Percentiles rank a stretch among this genome's conserved stretches.
These are phyloP conservation scores for Carex pumila DNA, from an alignment of 176 grass and related monocot species.

Conservation along the genomic window DNA sequence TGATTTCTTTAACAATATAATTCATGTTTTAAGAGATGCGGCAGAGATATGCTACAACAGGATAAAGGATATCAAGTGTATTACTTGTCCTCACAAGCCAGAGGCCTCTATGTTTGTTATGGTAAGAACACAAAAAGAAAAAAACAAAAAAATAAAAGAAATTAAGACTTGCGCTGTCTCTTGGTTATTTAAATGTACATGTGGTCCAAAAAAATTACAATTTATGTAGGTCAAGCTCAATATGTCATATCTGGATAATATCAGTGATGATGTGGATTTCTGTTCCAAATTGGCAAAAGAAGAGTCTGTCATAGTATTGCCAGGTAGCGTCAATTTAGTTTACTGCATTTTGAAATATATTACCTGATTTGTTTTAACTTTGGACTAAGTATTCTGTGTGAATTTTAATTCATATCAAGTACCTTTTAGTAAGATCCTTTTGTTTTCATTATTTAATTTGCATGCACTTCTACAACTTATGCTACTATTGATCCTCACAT, in stretches of 20 bases:
- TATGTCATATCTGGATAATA: constrained; percentile 16
- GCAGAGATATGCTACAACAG: constrained; percentile 56
- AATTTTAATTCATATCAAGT: neutral
- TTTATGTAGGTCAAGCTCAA: constrained; percentile 9
- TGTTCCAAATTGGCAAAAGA: constrained; percentile 42
- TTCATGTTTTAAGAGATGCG: constrained; percentile 34
- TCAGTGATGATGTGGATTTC: constrained; percentile 40
- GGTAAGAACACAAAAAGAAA: constrained; percentile 30
- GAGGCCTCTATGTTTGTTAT: constrained; percentile 95
- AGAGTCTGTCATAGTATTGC: constrained; percentile 30
- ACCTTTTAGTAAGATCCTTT: neutral
- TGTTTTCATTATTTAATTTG: neutral
- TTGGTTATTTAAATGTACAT: neutral
- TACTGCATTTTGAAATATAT: neutral
- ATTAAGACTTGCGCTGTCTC: neutral
- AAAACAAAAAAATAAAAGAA: neutral
- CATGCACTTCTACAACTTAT: neutral
- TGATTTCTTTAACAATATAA: constrained; percentile 64
- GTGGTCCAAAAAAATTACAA: neutral
- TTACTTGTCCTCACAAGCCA: constrained; percentile 69
- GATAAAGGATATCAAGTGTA: constrained; percentile 52
- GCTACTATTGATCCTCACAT: neutral
- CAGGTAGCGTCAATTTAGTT: neutral
- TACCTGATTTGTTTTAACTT: too few relatives aligned
- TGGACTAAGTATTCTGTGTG: neutral